Evolutionary conservation across 2,329 filamentous ascomycete species (phyloP).

Genomic region (Fusarium buharicum): DNA sequence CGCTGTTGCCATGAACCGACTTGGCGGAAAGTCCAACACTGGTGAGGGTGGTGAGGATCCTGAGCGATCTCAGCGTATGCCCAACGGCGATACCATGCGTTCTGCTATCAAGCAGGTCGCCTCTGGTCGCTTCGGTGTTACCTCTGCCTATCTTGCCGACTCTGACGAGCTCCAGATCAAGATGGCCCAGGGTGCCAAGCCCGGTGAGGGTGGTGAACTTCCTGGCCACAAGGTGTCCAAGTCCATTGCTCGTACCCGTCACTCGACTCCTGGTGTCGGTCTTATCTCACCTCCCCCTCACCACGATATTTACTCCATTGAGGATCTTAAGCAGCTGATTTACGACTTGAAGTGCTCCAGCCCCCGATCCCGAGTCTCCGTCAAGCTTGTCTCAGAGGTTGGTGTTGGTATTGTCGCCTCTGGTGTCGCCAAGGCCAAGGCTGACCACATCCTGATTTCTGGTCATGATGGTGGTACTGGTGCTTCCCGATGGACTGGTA

Average conservation of each 20-base stretch:
- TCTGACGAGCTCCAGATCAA: slow-evolving; percentile 98
- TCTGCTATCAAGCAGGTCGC: slow-evolving; percentile 98
- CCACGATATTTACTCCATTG: slow-evolving; percentile 98
- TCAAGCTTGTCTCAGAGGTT: slow-evolving; percentile 97
- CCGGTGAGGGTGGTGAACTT: slow-evolving; percentile 95
- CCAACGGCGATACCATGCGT: slow-evolving; percentile 96
- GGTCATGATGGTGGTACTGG: slow-evolving; percentile 97
- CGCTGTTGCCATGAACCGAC: slow-evolving; percentile 94
- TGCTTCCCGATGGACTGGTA: slow-evolving; percentile 97
- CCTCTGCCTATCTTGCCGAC: slow-evolving; percentile 92
- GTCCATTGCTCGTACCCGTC: slow-evolving; percentile 91
- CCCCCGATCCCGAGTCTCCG: slow-evolving; percentile 89
- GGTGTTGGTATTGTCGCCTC: slow-evolving; percentile 98
- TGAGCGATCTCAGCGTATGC: slow-evolving; percentile 84
- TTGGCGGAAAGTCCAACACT: slow-evolving; percentile 97
- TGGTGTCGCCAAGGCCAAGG: slow-evolving; percentile 96
- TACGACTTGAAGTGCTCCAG: slow-evolving; percentile 98
- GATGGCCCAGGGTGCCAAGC: slow-evolving; percentile 99
- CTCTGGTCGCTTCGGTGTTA: slow-evolving; percentile 95
- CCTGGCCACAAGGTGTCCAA: slow-evolving; percentile 97
- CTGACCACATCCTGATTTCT: slow-evolving; percentile 95
- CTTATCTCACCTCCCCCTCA: slow-evolving; percentile 96
- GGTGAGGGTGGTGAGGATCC: slow-evolving; percentile 97
- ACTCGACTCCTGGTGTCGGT: slow-evolving; percentile 95
- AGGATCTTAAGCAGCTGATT: slow-evolving; percentile 96